Evolutionary conservation across 1,284 basidiomycete genomes (phyloP).

Genomic region (Malassezia obtusa): DNA sequence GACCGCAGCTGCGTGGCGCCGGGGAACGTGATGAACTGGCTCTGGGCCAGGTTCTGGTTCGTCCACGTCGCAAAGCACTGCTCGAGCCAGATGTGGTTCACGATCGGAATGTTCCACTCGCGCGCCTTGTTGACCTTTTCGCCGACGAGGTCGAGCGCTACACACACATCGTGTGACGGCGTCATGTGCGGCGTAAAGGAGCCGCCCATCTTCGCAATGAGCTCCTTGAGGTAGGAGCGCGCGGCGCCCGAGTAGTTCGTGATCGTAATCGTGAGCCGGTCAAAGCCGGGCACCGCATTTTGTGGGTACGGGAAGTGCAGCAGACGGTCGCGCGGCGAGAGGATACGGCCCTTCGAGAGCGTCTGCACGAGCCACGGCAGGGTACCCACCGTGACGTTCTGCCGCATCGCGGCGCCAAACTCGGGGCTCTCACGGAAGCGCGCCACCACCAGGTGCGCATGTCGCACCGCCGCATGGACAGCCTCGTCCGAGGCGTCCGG

Average conservation of each 20-base stretch:
- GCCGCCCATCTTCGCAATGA: constrained; percentile 67
- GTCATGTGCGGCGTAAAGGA: constrained; percentile 70
- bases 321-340: constrained; percentile 60
- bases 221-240: constrained; percentile 71
- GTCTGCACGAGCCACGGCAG: constrained; percentile 72
- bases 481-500: constrained; percentile 48
- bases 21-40: constrained; percentile 15
- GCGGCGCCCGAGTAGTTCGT: constrained; percentile 77
- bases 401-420: constrained; percentile 61
- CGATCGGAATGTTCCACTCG: constrained; percentile 70
- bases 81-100: constrained; percentile 81
- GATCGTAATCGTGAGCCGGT: constrained; percentile 62
- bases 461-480: constrained; percentile 27
- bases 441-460: constrained; percentile 62
- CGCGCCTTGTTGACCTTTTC: constrained; percentile 64
- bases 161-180: constrained; percentile 60
- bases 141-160: constrained; percentile 71
- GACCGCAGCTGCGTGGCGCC: constrained; percentile 8
- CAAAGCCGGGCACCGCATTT: constrained; percentile 46
- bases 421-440: constrained; percentile 60
- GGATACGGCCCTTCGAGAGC: constrained; percentile 57
- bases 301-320: constrained; percentile 56
- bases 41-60: constrained; percentile 15
- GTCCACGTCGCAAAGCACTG: constrained; percentile 58
- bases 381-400: constrained; percentile 62